Evolutionary conservation across 140 eudicot genomes (phyloP), one percentile per base, ranked within the genome.

Genomic region (Senecio squalidus): DNA sequence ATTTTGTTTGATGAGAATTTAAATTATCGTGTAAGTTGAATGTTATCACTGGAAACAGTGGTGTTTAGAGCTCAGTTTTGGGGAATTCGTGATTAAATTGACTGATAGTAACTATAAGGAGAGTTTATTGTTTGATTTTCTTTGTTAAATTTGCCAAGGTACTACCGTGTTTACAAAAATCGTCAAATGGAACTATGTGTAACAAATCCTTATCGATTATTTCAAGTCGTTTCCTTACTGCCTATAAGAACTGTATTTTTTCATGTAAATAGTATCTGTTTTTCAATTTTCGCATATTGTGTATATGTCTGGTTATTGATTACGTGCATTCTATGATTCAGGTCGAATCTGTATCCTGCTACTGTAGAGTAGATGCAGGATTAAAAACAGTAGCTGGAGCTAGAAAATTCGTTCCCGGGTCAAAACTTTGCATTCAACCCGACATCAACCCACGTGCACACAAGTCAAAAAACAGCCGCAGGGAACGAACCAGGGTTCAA

Each of bases 261-360:
- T 18, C 16, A 1, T 29, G 43, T 54, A 27, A 28, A 29, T 28
- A 6, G 52, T 20, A 45, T 6, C 17, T 45, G 52, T 13, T 5
- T 18, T 5, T 45, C 52, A 16, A 6, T 4, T 8, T 16, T 16
- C 20, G 20, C 11, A 16, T 20, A 4, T 16, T 15, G 49, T 4
- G 26, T 7, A 18, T 20, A 25, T 20, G 26, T 8, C 6, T 8
- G 52, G 24, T 16, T 5, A 16, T 45, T 45, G 27, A 45, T 17
- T n/a, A n/a, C n/a, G n/a, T n/a, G n/a, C n/a, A n/a, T n/a, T n/a
- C n/a, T n/a, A n/a, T 36, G 52, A 62, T 74, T 52, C 96, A 91
- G 98, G 98, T 91, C 52, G 96, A 91, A 76, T 91, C 98, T 0
- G 95, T 91, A 41, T 91, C 98, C 14, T 91, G 98, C 73, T 91